phyloP scores from a whole-genome alignment of 2,329 filamentous ascomycete genomes.

The Phialemoniopsis sp. region DNA sequence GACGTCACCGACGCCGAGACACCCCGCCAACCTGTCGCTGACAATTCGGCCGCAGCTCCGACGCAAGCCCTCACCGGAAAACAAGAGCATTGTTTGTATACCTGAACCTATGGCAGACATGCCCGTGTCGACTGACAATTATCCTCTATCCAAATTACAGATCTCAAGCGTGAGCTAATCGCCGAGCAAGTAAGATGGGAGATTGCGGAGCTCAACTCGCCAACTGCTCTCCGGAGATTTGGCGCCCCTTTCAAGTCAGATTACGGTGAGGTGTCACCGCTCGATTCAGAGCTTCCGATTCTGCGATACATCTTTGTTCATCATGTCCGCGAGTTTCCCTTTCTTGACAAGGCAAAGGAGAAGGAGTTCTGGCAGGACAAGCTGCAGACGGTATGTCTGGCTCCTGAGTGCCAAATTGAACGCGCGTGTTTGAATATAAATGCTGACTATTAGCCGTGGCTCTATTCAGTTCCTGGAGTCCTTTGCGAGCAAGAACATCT shows the following conservation, averaged over 20 bases:
- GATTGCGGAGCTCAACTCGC: constrained; percentile 88
- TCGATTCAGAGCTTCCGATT: constrained; percentile 91
- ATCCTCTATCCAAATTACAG: constrained; percentile 36
- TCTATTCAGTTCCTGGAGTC: constrained; percentile 79
- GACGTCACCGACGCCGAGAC: too few species aligned
- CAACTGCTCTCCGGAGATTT: constrained; percentile 90
- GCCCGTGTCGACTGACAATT: too few species aligned
- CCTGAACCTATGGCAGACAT: too few species aligned
- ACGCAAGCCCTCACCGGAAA: constrained; percentile 74
- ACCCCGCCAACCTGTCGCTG: constrained; percentile 13
- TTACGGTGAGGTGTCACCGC: constrained; percentile 84
- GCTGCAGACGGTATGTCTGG: constrained; percentile 73
- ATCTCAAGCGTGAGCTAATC: constrained; percentile 94
- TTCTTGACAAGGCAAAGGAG: constrained; percentile 92
- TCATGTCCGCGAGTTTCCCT: constrained; percentile 96
- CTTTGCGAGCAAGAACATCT: constrained; percentile 95
- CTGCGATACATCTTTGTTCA: constrained; percentile 96
- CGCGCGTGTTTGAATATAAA: neutral
- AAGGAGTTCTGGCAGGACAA: constrained; percentile 99
- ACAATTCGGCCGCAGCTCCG: constrained; percentile 23
- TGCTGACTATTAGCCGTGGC: neutral
- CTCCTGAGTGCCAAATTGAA: neutral
- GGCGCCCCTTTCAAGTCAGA: constrained; percentile 94
- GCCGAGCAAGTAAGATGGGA: constrained; percentile 85
- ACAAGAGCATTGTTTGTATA: constrained; percentile 85